Conservation (phyloP, 139 green algal genomes). For the Desmodesmus armatus region DNA sequence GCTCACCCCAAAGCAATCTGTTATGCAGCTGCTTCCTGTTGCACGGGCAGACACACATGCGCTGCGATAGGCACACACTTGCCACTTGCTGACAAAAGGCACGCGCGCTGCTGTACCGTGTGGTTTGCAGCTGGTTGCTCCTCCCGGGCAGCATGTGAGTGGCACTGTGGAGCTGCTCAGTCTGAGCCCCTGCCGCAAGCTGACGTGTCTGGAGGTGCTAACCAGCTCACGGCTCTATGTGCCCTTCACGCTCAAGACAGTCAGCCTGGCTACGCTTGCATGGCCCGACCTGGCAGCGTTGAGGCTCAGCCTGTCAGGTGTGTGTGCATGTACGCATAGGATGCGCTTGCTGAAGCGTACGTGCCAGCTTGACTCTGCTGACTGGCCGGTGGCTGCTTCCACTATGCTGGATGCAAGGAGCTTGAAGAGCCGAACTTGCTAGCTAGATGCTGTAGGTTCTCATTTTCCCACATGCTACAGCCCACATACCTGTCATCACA, state of each 20-base stretch:
- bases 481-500: neutral
- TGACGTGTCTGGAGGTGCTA: neutral
- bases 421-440: neutral
- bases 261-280: neutral
- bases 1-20: neutral
- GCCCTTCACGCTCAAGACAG: neutral
- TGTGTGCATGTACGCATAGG: neutral
- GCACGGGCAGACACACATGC: neutral
- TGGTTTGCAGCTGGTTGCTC: neutral
- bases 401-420: neutral
- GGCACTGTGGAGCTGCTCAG: neutral
- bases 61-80: neutral
- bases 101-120: neutral
- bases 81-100: neutral
- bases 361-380: neutral
- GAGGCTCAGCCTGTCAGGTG: constrained; percentile 1
- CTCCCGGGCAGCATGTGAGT: neutral
- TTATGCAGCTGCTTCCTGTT: no score
- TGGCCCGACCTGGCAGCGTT: neutral
- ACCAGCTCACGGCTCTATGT: neutral
- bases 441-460: neutral
- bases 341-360: neutral
- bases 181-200: neutral
- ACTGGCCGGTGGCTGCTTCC: neutral
- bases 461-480: neutral